Conservation (phyloP, 2,329 filamentous ascomycete species). For the Xylariaceae sp. region DNA sequence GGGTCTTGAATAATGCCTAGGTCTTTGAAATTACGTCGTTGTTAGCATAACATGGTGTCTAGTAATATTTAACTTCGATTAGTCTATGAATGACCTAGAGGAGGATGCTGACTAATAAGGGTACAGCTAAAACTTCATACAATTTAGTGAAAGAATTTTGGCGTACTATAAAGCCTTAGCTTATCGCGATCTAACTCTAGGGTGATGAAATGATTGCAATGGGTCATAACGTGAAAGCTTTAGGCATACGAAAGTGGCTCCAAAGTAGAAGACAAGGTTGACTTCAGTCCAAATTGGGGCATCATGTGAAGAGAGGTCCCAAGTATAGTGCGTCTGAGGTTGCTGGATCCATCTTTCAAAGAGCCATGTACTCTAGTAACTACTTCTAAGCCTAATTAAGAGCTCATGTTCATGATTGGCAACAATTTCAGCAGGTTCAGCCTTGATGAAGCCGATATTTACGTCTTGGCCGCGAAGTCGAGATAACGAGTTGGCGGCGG, state of each 20-base stretch:
- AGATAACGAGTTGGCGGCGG: slow-evolving; percentile 67
- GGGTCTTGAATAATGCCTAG: slow-evolving; percentile 77
- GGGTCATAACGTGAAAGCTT: not conserved
- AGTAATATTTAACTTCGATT: not conserved
- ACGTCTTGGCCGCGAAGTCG: slow-evolving; percentile 76
- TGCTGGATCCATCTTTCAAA: slow-evolving; percentile 67
- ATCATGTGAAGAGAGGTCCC: slow-evolving; percentile 81
- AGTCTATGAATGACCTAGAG: not conserved
- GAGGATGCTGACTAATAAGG: not conserved
- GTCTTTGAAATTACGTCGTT: slow-evolving; percentile 64
- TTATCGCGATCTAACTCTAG: too few species aligned
- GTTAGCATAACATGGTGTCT: slow-evolving; percentile 3
- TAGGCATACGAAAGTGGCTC: slow-evolving; percentile 68
- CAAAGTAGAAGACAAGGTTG: slow-evolving; percentile 77
- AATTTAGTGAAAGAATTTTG: not conserved
- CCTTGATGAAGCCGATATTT: slow-evolving; percentile 76
- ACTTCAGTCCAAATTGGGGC: slow-evolving; percentile 82
- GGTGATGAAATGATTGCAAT: not conserved
- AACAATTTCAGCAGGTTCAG: slow-evolving; percentile 83
- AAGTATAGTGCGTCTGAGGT: slow-evolving; percentile 73
- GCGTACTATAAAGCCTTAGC: slow-evolving; percentile 23
- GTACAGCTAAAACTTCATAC: not conserved
- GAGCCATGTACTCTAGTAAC: slow-evolving; percentile 74
- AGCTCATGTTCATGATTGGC: slow-evolving; percentile 90
- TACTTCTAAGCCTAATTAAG: slow-evolving; percentile 67